These are phyloP conservation scores for Penicillium sp. DNA, from an alignment of 2,329 filamentous ascomycete species.

Conservation along the genomic window DNA sequence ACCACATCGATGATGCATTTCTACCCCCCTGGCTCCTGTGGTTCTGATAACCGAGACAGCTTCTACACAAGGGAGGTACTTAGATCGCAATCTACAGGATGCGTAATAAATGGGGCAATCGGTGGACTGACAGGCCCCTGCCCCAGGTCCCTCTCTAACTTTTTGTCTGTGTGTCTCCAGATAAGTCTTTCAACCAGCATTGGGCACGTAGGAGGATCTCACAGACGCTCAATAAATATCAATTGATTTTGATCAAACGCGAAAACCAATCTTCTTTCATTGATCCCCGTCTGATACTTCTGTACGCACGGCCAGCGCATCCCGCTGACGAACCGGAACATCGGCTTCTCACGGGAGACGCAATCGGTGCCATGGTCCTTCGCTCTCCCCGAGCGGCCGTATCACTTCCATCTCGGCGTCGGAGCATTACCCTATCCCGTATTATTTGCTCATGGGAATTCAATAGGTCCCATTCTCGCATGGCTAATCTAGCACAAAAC, in stretches of 20 bases:
- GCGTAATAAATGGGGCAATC: no score
- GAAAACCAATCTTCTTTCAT: background rate
- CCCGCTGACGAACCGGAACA: background rate
- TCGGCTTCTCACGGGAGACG: background rate
- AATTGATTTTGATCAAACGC: no score
- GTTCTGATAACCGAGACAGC: background rate
- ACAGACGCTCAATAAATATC: no score
- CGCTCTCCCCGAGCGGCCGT: background rate
- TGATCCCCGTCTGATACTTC: background rate
- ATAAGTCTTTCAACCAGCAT: background rate
- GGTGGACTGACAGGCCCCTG: conserved; percentile 13
- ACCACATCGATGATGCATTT: conserved; percentile 13
- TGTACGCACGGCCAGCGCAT: no score
- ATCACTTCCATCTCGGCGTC: background rate
- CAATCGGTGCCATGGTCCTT: background rate
- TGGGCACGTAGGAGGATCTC: background rate
- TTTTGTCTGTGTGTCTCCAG: background rate
- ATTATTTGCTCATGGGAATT: conserved; percentile 8
- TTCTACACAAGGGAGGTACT: background rate
- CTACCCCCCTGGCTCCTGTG: conserved; percentile 16
- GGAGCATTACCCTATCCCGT: background rate
- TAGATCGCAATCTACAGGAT: no score
- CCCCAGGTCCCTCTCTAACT: conserved; percentile 15
- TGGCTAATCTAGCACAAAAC: background rate
- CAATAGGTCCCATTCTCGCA: background rate